phyloP scores from a whole-genome alignment of 208 protist species.

The Crithidia sp. region DNA sequence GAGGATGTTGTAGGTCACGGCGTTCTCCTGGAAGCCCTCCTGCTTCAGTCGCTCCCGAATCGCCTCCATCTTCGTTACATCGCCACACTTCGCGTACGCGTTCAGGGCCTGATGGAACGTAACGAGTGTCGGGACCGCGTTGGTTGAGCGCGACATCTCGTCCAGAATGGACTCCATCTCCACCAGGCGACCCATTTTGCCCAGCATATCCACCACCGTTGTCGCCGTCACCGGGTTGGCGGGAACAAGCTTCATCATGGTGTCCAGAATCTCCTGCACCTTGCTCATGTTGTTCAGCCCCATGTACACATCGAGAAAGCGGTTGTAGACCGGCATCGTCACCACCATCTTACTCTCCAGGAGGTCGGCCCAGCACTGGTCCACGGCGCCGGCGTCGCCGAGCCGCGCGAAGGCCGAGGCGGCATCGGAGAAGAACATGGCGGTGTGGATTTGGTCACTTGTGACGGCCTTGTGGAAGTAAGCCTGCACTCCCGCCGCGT shows the following conservation, averaged over 20 bases:
- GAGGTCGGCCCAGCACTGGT: conserved; percentile 83
- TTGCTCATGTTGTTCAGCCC: conserved; percentile 77
- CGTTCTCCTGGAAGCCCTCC: conserved; percentile 80
- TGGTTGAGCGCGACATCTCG: conserved; percentile 88
- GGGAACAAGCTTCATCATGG: conserved; percentile 91
- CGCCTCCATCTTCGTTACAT: conserved; percentile 86
- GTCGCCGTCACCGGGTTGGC: conserved; percentile 91
- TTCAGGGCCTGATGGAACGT: conserved; percentile 93
- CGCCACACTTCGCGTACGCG: conserved; percentile 90
- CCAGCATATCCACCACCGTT: conserved; percentile 93
- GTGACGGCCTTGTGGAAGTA: conserved; percentile 66
- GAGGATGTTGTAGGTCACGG: conserved; percentile 91
- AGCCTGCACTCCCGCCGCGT: conserved; percentile 61
- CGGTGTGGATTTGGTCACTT: conserved; percentile 49
- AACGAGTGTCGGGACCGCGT: conserved; percentile 84
- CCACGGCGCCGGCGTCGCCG: conserved; percentile 58
- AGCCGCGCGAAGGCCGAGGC: conserved; percentile 74
- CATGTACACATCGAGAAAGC: conserved; percentile 92
- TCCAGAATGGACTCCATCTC: conserved; percentile 90
- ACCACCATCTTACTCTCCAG: conserved; percentile 74
- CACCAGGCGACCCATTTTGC: conserved; percentile 87
- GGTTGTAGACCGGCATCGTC: conserved; percentile 90
- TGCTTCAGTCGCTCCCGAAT: conserved; percentile 63
- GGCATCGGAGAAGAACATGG: conserved; percentile 84
- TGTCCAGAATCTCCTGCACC: conserved; percentile 89